These are phyloP conservation scores for Hymenoscyphus linearis DNA, from an alignment of 2,329 filamentous ascomycete genomes.

Conservation along the genomic window DNA sequence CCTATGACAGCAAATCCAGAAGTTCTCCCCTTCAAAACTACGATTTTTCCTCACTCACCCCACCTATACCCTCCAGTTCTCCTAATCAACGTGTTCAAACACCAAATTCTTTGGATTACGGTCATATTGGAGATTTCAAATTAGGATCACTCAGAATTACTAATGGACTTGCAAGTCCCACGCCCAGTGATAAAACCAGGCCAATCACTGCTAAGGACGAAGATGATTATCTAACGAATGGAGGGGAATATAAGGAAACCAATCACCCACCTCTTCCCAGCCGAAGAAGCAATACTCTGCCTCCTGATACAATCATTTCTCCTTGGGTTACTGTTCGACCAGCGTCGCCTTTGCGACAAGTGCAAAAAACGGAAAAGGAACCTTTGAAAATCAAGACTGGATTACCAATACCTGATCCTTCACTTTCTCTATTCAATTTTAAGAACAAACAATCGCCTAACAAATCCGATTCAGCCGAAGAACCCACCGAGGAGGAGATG, in stretches of 20 bases:
- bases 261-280: slow-evolving; percentile 13
- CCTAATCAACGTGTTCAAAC: slow-evolving; percentile 34
- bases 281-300: slow-evolving; percentile 24
- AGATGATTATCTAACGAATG: slow-evolving; percentile 19
- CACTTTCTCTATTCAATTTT: slow-evolving; percentile 20
- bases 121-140: slow-evolving; percentile 56
- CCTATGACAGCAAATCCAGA: slow-evolving; percentile 15
- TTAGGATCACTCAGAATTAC: slow-evolving; percentile 58
- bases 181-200: slow-evolving; percentile 33
- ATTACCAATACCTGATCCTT: slow-evolving; percentile 12
- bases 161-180: slow-evolving; percentile 51
- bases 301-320: slow-evolving; percentile 12
- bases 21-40: slow-evolving; percentile 13
- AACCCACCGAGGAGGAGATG: slow-evolving; percentile 25
- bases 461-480: slow-evolving; percentile 21
- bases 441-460: slow-evolving; percentile 19
- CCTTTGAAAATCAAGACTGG: slow-evolving; percentile 17
- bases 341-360: slow-evolving; percentile 23
- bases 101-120: slow-evolving; percentile 52
- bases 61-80: slow-evolving; percentile 7
- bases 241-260: slow-evolving; percentile 3
- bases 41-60: slow-evolving; percentile 9
- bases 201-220: slow-evolving; percentile 16
- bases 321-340: slow-evolving; percentile 19
- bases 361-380: slow-evolving; percentile 7